Percentiles rank a stretch among this genome's conserved stretches.
Conservation (phyloP, 1,139 yeast genomes). For the Pichia sp. region DNA sequence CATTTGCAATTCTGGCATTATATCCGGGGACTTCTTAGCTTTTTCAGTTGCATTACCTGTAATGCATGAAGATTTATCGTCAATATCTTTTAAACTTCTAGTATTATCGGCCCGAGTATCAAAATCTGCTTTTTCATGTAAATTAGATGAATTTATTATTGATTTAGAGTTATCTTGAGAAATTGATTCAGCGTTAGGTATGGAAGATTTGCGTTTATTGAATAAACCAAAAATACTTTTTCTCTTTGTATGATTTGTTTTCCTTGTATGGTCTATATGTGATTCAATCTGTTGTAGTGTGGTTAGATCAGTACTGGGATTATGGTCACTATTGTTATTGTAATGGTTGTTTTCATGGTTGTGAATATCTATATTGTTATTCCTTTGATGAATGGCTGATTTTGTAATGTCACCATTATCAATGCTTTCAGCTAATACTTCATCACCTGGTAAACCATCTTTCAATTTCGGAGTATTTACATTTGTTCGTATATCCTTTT, state of each 20-base stretch:
- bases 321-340: background rate
- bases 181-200: background rate
- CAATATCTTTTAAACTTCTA: too few relatives aligned
- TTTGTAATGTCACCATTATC: background rate
- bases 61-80: too few relatives aligned
- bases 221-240: slow-evolving; percentile 10
- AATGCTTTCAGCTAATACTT: background rate
- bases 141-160: background rate
- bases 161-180: background rate
- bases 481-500: background rate
- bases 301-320: too few relatives aligned
- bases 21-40: background rate
- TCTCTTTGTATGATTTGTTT: background rate
- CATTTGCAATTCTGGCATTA: background rate
- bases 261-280: background rate
- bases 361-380: background rate
- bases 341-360: background rate
- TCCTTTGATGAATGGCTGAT: background rate
- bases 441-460: too few relatives aligned
- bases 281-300: too few relatives aligned
- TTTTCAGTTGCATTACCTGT: too few relatives aligned
- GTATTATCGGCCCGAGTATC: too few relatives aligned
- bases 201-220: background rate
- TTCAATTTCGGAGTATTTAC: background rate
- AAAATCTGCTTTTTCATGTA: background rate